Conservation (phyloP, 768 basidiomycete genomes). For the Pulveroboletus sp. region DNA sequence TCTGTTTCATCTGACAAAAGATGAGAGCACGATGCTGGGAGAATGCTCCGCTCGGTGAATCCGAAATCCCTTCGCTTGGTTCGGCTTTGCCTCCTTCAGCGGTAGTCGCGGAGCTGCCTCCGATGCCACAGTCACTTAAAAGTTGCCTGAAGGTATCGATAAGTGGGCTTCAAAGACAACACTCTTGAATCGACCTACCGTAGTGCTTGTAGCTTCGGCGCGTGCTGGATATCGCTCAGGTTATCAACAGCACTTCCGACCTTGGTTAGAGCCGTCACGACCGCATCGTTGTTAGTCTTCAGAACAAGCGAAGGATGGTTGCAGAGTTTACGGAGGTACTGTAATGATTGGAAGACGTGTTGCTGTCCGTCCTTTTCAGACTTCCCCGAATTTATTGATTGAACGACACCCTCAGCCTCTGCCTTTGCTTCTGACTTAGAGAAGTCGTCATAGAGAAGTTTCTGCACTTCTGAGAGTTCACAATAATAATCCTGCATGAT, state of each 20-base stretch:
- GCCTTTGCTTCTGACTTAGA: slow-evolving; percentile 67
- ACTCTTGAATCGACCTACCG: slow-evolving; percentile 47
- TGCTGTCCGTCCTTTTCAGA: slow-evolving; percentile 51
- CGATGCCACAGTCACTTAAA: slow-evolving; percentile 91
- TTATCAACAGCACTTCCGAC: slow-evolving; percentile 41
- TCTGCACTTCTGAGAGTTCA: slow-evolving; percentile 93
- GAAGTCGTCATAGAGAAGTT: slow-evolving; percentile 91
- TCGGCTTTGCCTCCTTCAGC: slow-evolving; percentile 65
- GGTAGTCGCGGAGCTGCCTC: slow-evolving; percentile 38
- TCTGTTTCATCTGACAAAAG: slow-evolving; percentile 99
- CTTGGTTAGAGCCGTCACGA: slow-evolving; percentile 52
- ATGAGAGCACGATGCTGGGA: slow-evolving; percentile 98
- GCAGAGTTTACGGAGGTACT: slow-evolving; percentile 95
- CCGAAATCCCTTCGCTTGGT: slow-evolving; percentile 53
- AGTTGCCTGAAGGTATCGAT: slow-evolving; percentile 64
- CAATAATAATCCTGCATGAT: slow-evolving; percentile 99
- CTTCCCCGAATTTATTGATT: slow-evolving; percentile 33
- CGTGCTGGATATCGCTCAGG: slow-evolving; percentile 80
- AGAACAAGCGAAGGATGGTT: slow-evolving; percentile 94
- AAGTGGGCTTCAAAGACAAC: background rate
- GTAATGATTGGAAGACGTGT: slow-evolving; percentile 95
- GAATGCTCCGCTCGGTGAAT: slow-evolving; percentile 47
- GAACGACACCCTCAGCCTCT: slow-evolving; percentile 62
- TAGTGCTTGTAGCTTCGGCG: slow-evolving; percentile 89
- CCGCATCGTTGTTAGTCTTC: slow-evolving; percentile 61